Evolutionary conservation across 805 yeast genomes (phyloP), one percentile per base, ranked within the genome.

Genomic region (Myxozyma melibiosi): DNA sequence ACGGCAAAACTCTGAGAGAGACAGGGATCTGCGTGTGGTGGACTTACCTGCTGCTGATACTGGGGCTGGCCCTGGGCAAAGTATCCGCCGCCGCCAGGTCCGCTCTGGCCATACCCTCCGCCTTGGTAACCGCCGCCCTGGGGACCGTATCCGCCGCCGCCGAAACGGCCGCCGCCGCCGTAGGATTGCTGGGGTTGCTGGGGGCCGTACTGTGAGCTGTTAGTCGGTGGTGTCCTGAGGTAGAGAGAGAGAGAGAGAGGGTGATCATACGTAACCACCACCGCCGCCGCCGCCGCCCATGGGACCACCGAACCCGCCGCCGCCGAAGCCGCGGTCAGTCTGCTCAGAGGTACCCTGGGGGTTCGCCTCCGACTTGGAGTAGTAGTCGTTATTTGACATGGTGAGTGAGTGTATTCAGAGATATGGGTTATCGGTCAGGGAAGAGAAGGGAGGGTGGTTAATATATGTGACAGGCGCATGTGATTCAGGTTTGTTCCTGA

Each of bases 161-260:
- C 46, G 16, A 33, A 35, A 20, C 53, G 46, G 24, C 46, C 40
- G 18, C 46, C 45, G 52, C 52, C 52, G 20, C 44, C 52, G 22
- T 43, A 52, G 7, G 56, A 50, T 27, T 43, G 49, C 30, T 52
- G 56, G 20, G 56, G 56, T 27, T 52, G 56, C 39, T 52, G 56
- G 9, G 56, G 56, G 30, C 31, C 46, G n/a, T 51, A 51, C 55
- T 51, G 38, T n/a, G 6, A 2, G 41, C 4, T 16, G 28, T 13
- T 14, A 31, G 20, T 25, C 22, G 31, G 14, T 20, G 46, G 20
- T 28, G 37, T 43, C 25, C 41, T 30, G 41, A 46, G 31, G 2
- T 40, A 16, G 18, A 8, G 31, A 6, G 45, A 31, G 41, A 25
- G 11, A 5, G 39, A 28, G 38, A 4, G 40, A n/a, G 13, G 27